A percentile compares a stretch with the other conserved stretches of the same genome.
Conservation (phyloP, 1,284 basidiomycete genomes). For the Moniliophthora roreri region DNA sequence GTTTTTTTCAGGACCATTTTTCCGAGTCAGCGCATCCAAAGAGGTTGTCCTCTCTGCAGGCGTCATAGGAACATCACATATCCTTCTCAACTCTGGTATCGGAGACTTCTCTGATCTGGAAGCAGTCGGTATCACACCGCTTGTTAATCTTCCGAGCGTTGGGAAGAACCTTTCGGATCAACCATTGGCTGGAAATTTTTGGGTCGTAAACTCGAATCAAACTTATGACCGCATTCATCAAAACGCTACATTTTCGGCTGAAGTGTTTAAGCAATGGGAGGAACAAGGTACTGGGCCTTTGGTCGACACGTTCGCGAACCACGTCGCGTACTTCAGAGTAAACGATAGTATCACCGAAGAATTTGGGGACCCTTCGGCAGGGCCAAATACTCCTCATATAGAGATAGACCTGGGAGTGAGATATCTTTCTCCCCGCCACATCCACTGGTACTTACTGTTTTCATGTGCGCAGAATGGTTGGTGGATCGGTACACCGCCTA, state of each 20-base stretch:
- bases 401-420: constrained; percentile 16
- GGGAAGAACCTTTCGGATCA: constrained; percentile 39
- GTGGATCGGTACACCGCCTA: constrained; percentile 2
- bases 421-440: too few species aligned
- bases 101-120: constrained; percentile 26
- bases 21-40: constrained; percentile 14
- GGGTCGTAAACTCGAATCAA: constrained; percentile 21
- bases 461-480: too few species aligned
- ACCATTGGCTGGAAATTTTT: constrained; percentile 23
- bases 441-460: neutral
- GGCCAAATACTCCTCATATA: constrained; percentile 16
- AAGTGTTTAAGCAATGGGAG: constrained; percentile 21
- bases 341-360: constrained; percentile 20
- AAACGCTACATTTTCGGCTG: constrained; percentile 19
- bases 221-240: constrained; percentile 23
- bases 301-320: constrained; percentile 19
- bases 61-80: constrained; percentile 24
- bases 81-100: constrained; percentile 35
- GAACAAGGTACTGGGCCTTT: constrained; percentile 22
- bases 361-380: constrained; percentile 16
- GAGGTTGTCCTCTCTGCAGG: constrained; percentile 30
- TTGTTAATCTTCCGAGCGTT: constrained; percentile 29
- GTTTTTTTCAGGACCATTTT: constrained; percentile 23
- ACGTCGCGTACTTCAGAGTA: constrained; percentile 25
- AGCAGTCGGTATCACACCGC: constrained; percentile 24